Conservation (phyloP, 306 rosid genomes). For the Herpetospermum pedunculosum region DNA sequence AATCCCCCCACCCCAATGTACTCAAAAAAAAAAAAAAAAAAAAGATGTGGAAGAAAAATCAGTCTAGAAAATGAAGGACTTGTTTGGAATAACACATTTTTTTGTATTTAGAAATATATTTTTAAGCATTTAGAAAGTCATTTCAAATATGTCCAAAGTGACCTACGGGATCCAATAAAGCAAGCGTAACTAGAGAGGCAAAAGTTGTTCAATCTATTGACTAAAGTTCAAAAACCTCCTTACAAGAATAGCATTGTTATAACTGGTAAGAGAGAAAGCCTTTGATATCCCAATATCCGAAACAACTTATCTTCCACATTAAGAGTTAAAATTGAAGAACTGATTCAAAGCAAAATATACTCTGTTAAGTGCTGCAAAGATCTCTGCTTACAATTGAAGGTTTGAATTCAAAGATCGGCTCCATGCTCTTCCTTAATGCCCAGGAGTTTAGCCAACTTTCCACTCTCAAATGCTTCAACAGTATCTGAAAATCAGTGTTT, state of each 20-base stretch:
- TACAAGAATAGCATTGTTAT: background rate
- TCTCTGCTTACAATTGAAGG: background rate
- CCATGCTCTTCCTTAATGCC: slow-evolving; percentile 32
- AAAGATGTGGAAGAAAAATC: no score
- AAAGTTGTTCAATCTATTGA: background rate
- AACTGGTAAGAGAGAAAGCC: background rate
- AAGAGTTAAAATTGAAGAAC: background rate
- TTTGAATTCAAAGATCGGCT: slow-evolving; percentile 45
- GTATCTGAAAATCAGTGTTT: slow-evolving; percentile 40
- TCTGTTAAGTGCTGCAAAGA: background rate
- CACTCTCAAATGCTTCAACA: slow-evolving; percentile 62
- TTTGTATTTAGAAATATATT: no score
- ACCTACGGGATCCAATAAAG: background rate
- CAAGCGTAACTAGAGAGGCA: background rate
- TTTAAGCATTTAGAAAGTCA: no score
- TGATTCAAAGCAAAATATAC: background rate
- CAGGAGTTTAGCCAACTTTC: slow-evolving; percentile 51
- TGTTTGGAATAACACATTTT: no score
- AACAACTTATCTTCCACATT: background rate
- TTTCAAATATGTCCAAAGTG: no score
- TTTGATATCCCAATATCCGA: background rate
- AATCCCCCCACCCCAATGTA: no score
- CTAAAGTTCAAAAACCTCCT: background rate
- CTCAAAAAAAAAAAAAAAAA: no score
- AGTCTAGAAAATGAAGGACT: no score